phyloP scores from a whole-genome alignment of 495 filamentous ascomycete species.

The Pseudoneurospora amorphoporcata region DNA sequence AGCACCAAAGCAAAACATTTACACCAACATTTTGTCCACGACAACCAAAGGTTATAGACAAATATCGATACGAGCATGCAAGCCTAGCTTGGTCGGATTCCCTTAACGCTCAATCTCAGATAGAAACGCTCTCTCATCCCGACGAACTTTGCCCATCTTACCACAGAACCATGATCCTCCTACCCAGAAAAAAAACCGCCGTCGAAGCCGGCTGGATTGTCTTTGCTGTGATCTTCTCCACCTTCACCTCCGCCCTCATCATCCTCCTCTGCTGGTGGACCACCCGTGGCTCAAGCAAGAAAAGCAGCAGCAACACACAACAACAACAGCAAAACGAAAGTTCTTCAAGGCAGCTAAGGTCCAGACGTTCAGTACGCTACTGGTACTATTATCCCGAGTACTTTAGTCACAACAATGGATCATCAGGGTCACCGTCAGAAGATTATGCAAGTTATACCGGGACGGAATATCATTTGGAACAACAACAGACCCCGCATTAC shows the following conservation, averaged over 20 bases:
- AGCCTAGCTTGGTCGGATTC: not conserved
- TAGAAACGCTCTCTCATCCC: not conserved
- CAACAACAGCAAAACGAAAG: not conserved
- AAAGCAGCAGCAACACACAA: not conserved
- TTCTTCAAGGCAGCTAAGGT: not conserved
- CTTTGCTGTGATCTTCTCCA: not conserved
- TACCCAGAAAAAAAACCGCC: not conserved
- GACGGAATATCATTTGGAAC: not conserved
- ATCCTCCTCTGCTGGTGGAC: not conserved
- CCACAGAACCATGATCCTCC: not conserved
- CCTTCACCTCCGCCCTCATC: not conserved
- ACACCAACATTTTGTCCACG: not conserved
- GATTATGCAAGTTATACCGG: not conserved
- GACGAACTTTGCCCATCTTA: not conserved
- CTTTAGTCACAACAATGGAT: not conserved
- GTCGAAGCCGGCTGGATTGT: not conserved
- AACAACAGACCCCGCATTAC: not conserved
- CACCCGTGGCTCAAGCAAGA: not conserved
- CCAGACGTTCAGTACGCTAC: not conserved
- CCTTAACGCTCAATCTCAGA: not conserved
- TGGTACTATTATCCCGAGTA: not conserved
- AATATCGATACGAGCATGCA: not conserved
- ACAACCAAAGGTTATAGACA: not conserved
- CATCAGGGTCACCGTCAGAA: not conserved
- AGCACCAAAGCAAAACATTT: not conserved